Evolutionary conservation across 208 protist species (phyloP).

Genomic region (Acanthamoeba rhysodes): DNA sequence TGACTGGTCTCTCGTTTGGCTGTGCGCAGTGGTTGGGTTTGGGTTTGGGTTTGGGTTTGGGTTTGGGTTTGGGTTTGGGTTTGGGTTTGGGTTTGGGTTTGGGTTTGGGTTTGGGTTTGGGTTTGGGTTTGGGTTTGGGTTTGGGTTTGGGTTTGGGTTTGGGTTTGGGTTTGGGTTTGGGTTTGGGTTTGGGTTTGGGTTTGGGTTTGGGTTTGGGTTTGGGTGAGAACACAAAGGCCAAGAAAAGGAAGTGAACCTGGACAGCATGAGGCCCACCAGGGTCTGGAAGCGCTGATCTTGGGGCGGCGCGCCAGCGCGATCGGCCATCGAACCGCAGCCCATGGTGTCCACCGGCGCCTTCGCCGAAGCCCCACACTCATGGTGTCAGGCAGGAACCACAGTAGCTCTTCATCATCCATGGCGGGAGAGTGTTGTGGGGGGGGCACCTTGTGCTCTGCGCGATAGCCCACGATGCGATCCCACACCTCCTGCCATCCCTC

Average conservation of each 20-base stretch:
- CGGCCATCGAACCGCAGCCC: conserved; percentile 27
- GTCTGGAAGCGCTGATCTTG: conserved; percentile 40
- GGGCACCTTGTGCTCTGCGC: not conserved
- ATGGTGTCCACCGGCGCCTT: conserved; percentile 56
- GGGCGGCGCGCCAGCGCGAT: not conserved
- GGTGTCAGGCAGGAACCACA: not conserved
- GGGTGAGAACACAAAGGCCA: no score
- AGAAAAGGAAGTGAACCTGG: not conserved
- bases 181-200: no score
- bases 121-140: no score
- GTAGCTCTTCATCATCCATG: not conserved
- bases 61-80: no score
- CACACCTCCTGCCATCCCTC: not conserved
- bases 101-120: no score
- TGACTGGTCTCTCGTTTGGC: not conserved
- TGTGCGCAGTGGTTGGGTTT: no score
- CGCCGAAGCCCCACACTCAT: not conserved
- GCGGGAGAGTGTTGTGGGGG: not conserved
- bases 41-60: no score
- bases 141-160: no score
- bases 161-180: no score
- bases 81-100: no score
- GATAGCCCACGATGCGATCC: not conserved
- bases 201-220: no score
- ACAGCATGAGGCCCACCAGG: conserved; percentile 5